phyloP scores from a whole-genome alignment of 2,329 filamentous ascomycete genomes.

The Curvularia eragrostidis region DNA sequence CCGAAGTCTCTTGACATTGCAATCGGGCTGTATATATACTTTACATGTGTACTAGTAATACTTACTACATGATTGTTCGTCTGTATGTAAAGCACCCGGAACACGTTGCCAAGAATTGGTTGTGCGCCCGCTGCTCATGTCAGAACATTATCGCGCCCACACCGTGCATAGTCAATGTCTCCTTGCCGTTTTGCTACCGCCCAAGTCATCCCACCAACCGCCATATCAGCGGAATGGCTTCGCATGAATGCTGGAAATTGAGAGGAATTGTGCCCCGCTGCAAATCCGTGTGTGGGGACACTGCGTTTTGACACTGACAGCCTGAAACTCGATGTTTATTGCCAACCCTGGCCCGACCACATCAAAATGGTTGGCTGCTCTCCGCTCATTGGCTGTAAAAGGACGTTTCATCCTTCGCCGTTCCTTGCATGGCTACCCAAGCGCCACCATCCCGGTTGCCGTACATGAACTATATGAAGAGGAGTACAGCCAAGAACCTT shows the following conservation, averaged over 20 bases:
- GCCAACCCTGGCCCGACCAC: background rate
- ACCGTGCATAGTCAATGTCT: background rate
- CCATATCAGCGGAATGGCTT: background rate
- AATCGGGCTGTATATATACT: background rate
- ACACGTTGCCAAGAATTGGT: background rate
- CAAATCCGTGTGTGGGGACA: background rate
- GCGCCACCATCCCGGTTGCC: background rate
- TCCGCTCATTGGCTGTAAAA: background rate
- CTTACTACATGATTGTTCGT: background rate
- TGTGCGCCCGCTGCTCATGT: background rate
- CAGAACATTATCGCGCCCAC: background rate
- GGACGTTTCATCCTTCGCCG: background rate
- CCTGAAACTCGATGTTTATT: constrained; percentile 10
- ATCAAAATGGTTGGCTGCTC: background rate
- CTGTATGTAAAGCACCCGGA: background rate
- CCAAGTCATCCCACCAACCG: background rate
- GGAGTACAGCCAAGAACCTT: constrained; percentile 4
- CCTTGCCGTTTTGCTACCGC: background rate
- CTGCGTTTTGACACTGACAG: background rate
- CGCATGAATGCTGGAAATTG: constrained; percentile 3
- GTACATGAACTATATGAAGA: constrained; percentile 3
- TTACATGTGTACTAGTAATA: background rate
- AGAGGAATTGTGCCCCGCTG: background rate
- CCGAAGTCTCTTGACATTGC: background rate
- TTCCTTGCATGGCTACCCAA: background rate